Base-by-base conservation (phyloP, 2,329 filamentous ascomycete species). In the Penicillium decumbens region DNA sequence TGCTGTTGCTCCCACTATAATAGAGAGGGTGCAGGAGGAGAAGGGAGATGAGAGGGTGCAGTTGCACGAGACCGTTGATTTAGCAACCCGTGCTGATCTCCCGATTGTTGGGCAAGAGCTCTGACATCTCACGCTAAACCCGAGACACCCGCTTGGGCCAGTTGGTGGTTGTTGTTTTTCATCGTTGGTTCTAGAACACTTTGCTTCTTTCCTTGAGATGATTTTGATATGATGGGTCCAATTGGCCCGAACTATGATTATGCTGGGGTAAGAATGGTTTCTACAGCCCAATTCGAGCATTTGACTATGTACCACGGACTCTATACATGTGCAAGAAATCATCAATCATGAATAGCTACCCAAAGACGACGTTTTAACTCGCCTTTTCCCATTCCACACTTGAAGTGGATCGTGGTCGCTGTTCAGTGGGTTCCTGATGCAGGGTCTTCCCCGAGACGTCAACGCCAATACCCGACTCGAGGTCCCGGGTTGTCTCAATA, bases 31-130 rank as follows among this genome's bases (percentile, higher is more conserved):
- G 25, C 12, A 7, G 38, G 38, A 41, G 27, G 8, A 28, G 27
- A 38, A 42, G 10, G 10, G 28, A 27, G 23, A 35, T 10, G 37
- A 45, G 24, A 13, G 47, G 39, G 10, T 15, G 9, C 28, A 20
- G 45, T 48, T 41, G 41, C 35, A 41, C 41, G 37, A 23, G 25
- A 40, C 38, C 20, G 23, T 30, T 18, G 7, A 23, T 27, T 30
- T 38, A n/a, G 23, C 29, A 45, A 25, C 41, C 41, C 30, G 49
- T 28, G 49, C 49, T 48, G 49, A 51, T 51, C 49, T 51, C 45
- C 45, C 49, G 45, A 28, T 28, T 29, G 25, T 40, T 43, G 41
- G 48, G 40, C 48, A 29, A 43, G 15, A 43, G 44, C 35, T 37
- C 12, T 33, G 23, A 27, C 12, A 39, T 32, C 20, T 40, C 39